Conservation (phyloP, 495 filamentous ascomycete species). For the Tuber borchii region DNA sequence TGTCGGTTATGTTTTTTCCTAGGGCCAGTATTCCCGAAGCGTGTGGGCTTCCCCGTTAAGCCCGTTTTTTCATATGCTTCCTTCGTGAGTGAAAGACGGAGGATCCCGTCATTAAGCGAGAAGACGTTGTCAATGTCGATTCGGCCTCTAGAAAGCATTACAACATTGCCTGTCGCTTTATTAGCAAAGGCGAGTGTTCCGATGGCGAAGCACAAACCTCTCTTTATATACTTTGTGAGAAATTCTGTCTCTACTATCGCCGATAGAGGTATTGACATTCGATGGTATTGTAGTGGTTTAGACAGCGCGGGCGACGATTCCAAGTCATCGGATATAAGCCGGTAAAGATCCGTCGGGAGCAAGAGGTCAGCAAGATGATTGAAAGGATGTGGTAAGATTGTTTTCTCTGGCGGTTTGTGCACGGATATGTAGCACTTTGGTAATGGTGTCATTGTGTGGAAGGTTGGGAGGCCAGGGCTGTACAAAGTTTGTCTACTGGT, state of each 20-base stretch:
- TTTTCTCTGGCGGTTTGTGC: slow-evolving; percentile 67
- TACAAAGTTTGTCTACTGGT: not conserved
- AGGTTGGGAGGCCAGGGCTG: not conserved
- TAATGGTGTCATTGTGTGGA: slow-evolving; percentile 20
- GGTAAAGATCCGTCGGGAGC: slow-evolving; percentile 61
- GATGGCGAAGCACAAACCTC: slow-evolving; percentile 50
- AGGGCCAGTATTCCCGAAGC: slow-evolving; percentile 41
- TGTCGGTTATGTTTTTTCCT: slow-evolving; percentile 53
- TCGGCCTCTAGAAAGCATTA: slow-evolving; percentile 86
- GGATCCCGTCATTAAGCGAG: slow-evolving; percentile 63
- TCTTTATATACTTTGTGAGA: slow-evolving; percentile 79
- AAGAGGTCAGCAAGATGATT: slow-evolving; percentile 73
- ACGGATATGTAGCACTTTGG: slow-evolving; percentile 53
- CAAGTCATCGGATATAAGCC: slow-evolving; percentile 54
- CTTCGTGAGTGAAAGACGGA: slow-evolving; percentile 73
- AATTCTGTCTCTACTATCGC: slow-evolving; percentile 70
- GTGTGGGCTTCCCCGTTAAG: slow-evolving; percentile 62
- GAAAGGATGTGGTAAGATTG: slow-evolving; percentile 61
- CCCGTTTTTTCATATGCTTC: slow-evolving; percentile 81
- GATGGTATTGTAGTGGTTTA: slow-evolving; percentile 52
- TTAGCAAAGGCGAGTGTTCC: slow-evolving; percentile 9
- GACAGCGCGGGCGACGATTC: slow-evolving; percentile 42
- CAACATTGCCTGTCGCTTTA: slow-evolving; percentile 60
- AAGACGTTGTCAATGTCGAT: slow-evolving; percentile 75
- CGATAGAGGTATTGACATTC: slow-evolving; percentile 67